Percentiles rank a stretch among this genome's conserved stretches.
Evolutionary conservation across 768 basidiomycete genomes (phyloP).

Genomic region (Macrolepiota dolichaula): DNA sequence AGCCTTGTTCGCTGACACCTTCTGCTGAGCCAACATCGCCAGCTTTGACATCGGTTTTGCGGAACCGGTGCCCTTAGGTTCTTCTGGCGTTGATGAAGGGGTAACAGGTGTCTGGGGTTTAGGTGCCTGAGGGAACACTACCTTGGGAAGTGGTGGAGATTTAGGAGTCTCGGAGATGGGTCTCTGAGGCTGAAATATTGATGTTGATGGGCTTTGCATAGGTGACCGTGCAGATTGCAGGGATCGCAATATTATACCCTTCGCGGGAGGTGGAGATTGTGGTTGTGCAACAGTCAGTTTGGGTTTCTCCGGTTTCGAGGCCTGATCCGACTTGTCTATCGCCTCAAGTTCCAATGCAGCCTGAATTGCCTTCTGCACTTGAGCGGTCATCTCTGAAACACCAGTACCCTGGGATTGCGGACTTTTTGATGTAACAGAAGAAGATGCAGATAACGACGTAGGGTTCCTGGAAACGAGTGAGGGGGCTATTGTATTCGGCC

Average conservation of each 20-base stretch:
- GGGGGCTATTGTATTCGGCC: constrained; percentile 33
- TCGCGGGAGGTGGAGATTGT: constrained; percentile 15
- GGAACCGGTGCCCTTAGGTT: constrained; percentile 10
- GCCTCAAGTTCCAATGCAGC: constrained; percentile 65
- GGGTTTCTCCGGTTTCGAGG: constrained; percentile 12
- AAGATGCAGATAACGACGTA: constrained; percentile 20
- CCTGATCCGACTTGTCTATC: constrained; percentile 30
- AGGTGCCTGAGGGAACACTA: background rate
- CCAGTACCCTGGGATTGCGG: constrained; percentile 20
- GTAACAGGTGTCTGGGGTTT: background rate
- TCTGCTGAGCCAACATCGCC: constrained; percentile 67
- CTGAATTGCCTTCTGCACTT: constrained; percentile 63
- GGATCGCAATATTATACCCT: background rate
- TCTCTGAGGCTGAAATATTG: background rate
- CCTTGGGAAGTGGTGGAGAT: background rate
- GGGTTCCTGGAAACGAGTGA: constrained; percentile 20
- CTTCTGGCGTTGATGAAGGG: background rate
- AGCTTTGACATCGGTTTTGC: constrained; percentile 34
- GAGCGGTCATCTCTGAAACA: constrained; percentile 51
- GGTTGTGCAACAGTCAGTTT: constrained; percentile 16
- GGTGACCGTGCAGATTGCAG: constrained; percentile 5
- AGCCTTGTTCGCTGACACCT: constrained; percentile 38
- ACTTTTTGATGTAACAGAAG: background rate
- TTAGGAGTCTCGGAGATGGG: background rate
- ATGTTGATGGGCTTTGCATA: background rate